phyloP scores from a whole-genome alignment of 768 basidiomycete species.

The Mycena amicta region DNA sequence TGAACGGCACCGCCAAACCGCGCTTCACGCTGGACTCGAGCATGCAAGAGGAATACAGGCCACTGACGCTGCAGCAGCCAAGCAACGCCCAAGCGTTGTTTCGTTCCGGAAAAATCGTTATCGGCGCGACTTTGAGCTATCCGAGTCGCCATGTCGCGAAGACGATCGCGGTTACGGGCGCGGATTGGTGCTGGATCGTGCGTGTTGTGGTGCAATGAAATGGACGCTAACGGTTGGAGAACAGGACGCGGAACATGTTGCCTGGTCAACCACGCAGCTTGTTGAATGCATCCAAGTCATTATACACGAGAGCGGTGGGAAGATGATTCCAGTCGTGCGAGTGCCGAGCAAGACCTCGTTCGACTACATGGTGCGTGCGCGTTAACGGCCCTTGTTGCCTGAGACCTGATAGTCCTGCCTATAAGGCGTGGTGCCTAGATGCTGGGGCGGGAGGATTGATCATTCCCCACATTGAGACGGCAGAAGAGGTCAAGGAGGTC shows the following conservation, averaged over 20 bases:
- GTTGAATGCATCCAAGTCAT: slow-evolving; percentile 5
- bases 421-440: slow-evolving; percentile 3
- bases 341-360: slow-evolving; percentile 5
- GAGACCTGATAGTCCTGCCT: not conserved
- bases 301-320: slow-evolving; percentile 7
- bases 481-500: not conserved
- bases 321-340: slow-evolving; percentile 8
- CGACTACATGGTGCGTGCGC: slow-evolving; percentile 2
- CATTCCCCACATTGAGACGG: slow-evolving; percentile 2
- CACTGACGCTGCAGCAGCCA: not conserved
- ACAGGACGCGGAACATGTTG: slow-evolving; percentile 5
- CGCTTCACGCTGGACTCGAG: not conserved
- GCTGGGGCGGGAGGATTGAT: slow-evolving; percentile 1
- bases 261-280: not conserved
- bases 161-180: not conserved
- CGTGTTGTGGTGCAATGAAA: not conserved
- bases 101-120: not conserved
- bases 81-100: not conserved
- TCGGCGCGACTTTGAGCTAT: not conserved
- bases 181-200: slow-evolving; percentile 1
- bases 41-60: not conserved
- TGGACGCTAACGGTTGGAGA: not conserved
- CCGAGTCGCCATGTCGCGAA: not conserved
- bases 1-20: too few species aligned
- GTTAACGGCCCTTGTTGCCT: not conserved